Conservation (phyloP, 768 basidiomycete genomes). For the Pleurotus giganteus region DNA sequence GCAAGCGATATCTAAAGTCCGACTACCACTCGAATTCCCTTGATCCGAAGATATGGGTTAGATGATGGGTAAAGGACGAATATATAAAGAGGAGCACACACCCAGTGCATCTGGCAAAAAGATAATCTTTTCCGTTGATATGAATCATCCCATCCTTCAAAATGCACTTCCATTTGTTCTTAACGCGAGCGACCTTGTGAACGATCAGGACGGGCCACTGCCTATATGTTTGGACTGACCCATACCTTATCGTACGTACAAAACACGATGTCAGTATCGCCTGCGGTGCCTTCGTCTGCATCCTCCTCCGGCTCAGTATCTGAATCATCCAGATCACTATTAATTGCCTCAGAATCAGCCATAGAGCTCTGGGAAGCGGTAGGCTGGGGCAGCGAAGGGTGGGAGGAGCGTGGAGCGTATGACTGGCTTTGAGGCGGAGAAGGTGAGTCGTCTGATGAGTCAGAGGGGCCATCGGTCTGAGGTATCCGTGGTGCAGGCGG, state of each 20-base stretch:
- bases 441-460: conserved; percentile 64
- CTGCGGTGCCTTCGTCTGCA: conserved; percentile 69
- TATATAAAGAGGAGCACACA: conserved; percentile 36
- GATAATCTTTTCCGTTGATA: conserved; percentile 94
- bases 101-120: conserved; percentile 97
- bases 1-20: not conserved
- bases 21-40: conserved; percentile 48
- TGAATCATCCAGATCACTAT: conserved; percentile 94
- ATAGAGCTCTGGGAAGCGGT: conserved; percentile 30
- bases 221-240: not conserved
- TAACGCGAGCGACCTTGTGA: conserved; percentile 90
- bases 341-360: conserved; percentile 82
- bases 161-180: conserved; percentile 99
- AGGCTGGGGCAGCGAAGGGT: conserved; percentile 76
- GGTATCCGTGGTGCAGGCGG: conserved; percentile 51
- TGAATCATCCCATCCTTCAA: conserved; percentile 98
- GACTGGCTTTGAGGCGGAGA: conserved; percentile 63
- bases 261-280: conserved; percentile 90
- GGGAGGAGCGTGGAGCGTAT: conserved; percentile 69
- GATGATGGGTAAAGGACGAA: not conserved
- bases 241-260: conserved; percentile 97
- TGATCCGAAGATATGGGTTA: conserved; percentile 1
- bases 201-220: not conserved
- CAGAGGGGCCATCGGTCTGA: conserved; percentile 80
- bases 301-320: conserved; percentile 88